These are phyloP conservation scores for Sugiyamaella smithiae DNA, from an alignment of 805 yeast genomes.

Conservation along the genomic window DNA sequence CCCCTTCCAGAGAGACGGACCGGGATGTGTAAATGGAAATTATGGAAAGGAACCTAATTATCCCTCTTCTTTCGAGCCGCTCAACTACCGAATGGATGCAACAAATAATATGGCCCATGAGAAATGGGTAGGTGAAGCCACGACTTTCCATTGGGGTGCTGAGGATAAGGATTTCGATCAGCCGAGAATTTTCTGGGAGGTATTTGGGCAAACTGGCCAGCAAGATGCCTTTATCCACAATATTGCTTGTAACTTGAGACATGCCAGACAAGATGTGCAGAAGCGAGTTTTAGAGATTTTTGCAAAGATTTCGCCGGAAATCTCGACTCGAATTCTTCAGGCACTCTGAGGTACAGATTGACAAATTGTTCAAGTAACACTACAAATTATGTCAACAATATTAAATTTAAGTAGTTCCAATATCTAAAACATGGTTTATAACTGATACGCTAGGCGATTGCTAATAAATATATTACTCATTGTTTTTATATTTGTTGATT, in stretches of 20 bases:
- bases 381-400: no score
- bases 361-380: no score
- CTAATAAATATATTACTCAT: no score
- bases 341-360: no score
- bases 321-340: conserved; percentile 55
- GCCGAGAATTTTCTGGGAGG: conserved; percentile 74
- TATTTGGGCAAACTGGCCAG: conserved; percentile 74
- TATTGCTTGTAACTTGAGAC: conserved; percentile 63
- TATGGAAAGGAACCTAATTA: conserved; percentile 78
- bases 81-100: conserved; percentile 27
- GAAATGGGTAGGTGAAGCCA: conserved; percentile 76
- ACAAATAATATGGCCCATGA: conserved; percentile 54
- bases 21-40: conserved; percentile 66
- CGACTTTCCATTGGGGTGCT: conserved; percentile 82
- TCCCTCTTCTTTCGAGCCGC: conserved; percentile 34
- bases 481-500: no score
- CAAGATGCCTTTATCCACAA: conserved; percentile 82
- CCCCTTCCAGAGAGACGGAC: conserved; percentile 83
- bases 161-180: conserved; percentile 69
- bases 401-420: no score
- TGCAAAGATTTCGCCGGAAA: conserved; percentile 61
- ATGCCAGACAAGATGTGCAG: conserved; percentile 72
- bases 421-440: no score
- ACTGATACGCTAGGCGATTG: no score
- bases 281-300: conserved; percentile 76